These are phyloP conservation scores for Xanthoparmelia taractica DNA, from an alignment of 495 filamentous ascomycete genomes.

Conservation along the genomic window DNA sequence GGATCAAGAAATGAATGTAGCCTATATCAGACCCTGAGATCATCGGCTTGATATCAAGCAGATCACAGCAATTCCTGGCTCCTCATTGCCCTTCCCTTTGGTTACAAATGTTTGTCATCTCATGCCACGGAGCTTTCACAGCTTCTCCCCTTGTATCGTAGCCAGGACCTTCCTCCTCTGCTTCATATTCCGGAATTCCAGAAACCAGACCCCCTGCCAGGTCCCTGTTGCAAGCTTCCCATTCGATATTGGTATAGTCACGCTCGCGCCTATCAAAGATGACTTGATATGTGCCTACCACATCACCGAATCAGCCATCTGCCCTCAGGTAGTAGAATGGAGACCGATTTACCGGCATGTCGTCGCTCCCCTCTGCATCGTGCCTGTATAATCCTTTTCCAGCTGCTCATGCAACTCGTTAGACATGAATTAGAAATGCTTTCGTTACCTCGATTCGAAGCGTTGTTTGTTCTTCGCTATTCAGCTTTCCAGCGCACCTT, in stretches of 20 bases:
- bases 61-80: not conserved
- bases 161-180: slow-evolving; percentile 79
- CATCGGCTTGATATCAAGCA: not conserved
- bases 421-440: not conserved
- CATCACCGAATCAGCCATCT: slow-evolving; percentile 1
- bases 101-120: not conserved
- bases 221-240: slow-evolving; percentile 66
- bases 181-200: slow-evolving; percentile 75
- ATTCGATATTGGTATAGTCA: slow-evolving; percentile 82
- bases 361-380: slow-evolving; percentile 77
- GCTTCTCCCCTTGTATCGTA: slow-evolving; percentile 90
- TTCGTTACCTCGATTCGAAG: not conserved
- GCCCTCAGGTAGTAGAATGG: slow-evolving; percentile 16
- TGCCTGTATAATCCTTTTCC: slow-evolving; percentile 78
- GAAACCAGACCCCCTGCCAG: slow-evolving; percentile 84
- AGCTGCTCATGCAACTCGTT: slow-evolving; percentile 1
- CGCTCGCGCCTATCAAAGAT: slow-evolving; percentile 75
- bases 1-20: slow-evolving; percentile 57
- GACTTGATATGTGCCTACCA: slow-evolving; percentile 94
- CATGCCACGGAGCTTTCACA: slow-evolving; percentile 19
- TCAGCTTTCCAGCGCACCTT: slow-evolving; percentile 18
- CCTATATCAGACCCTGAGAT: not conserved
- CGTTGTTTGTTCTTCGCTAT: not conserved
- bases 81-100: not conserved
- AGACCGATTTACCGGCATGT: slow-evolving; percentile 61